Evolutionary conservation across 352 stramenopile species (phyloP).

Genomic region (Chrysophaeum taylorii): DNA sequence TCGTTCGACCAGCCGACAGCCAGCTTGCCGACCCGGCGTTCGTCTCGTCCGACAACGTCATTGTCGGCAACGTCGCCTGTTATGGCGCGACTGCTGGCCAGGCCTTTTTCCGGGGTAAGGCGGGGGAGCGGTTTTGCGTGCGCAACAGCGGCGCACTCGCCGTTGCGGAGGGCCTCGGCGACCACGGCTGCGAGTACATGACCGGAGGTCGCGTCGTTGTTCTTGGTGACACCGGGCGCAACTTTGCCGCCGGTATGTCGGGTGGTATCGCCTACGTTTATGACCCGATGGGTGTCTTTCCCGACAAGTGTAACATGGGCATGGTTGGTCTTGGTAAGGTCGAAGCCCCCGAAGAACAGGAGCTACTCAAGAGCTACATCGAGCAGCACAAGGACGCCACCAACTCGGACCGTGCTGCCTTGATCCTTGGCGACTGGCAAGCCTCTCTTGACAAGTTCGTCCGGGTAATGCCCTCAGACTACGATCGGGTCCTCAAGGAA

Average conservation of each 20-base stretch:
- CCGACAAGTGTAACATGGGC: slow-evolving; percentile 85
- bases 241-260: slow-evolving; percentile 91
- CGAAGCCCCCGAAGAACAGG: slow-evolving; percentile 47
- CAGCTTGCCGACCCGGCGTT: slow-evolving; percentile 64
- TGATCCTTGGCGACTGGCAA: slow-evolving; percentile 79
- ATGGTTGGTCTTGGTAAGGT: slow-evolving; percentile 77
- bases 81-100: slow-evolving; percentile 80
- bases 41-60: slow-evolving; percentile 59
- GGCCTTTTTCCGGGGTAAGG: slow-evolving; percentile 86
- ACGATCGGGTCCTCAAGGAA: slow-evolving; percentile 63
- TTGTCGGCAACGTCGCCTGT: slow-evolving; percentile 70
- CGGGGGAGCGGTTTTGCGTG: slow-evolving; percentile 88
- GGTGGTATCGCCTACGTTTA: slow-evolving; percentile 91
- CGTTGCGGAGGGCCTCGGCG: slow-evolving; percentile 86
- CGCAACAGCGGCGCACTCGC: slow-evolving; percentile 85
- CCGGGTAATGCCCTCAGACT: slow-evolving; percentile 70
- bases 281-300: slow-evolving; percentile 79
- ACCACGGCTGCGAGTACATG: slow-evolving; percentile 96
- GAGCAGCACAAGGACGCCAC: slow-evolving; percentile 63
- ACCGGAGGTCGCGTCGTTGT: slow-evolving; percentile 83
- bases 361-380: slow-evolving; percentile 68
- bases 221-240: slow-evolving; percentile 79
- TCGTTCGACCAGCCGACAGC: slow-evolving; percentile 66
- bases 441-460: slow-evolving; percentile 53
- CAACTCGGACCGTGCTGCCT: slow-evolving; percentile 60